Evolutionary conservation across 2,329 filamentous ascomycete genomes (phyloP).

Genomic region (Fusarium sp.): DNA sequence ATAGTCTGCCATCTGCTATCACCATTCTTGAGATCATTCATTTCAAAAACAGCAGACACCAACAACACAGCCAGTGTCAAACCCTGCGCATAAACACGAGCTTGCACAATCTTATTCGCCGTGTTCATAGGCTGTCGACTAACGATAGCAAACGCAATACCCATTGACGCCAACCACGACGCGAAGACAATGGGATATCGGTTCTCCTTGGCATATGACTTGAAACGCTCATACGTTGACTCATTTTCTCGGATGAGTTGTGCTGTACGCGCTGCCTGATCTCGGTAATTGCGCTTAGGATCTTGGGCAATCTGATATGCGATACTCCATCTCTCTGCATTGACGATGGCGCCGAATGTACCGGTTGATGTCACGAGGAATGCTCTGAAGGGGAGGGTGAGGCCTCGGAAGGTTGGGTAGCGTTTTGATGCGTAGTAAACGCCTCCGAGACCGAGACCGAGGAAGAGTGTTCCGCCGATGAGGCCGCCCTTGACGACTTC

Average conservation of each 20-base stretch:
- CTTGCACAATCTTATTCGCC: slow-evolving; percentile 91
- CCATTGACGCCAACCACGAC: slow-evolving; percentile 90
- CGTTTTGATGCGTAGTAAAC: slow-evolving; percentile 75
- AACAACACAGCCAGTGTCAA: slow-evolving; percentile 86
- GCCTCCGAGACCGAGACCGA: slow-evolving; percentile 73
- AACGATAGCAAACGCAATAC: slow-evolving; percentile 78
- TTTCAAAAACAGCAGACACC: slow-evolving; percentile 84
- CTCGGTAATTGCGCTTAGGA: slow-evolving; percentile 73
- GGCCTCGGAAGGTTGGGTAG: slow-evolving; percentile 79
- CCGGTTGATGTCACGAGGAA: slow-evolving; percentile 87
- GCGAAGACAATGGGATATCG: slow-evolving; percentile 87
- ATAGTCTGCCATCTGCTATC: slow-evolving; percentile 86
- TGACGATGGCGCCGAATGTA: slow-evolving; percentile 89
- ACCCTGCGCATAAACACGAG: slow-evolving; percentile 92
- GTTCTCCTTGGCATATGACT: slow-evolving; percentile 81
- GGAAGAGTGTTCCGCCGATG: slow-evolving; percentile 76
- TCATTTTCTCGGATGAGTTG: slow-evolving; percentile 68
- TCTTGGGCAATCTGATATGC: slow-evolving; percentile 77
- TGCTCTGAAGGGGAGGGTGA: slow-evolving; percentile 89
- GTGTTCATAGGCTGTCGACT: slow-evolving; percentile 79
- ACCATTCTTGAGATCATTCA: slow-evolving; percentile 79
- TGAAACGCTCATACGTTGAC: slow-evolving; percentile 67
- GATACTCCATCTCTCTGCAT: slow-evolving; percentile 77
- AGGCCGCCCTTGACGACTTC: slow-evolving; percentile 83
- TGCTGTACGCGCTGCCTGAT: slow-evolving; percentile 68